These are phyloP conservation scores for Botrytis pseudocinerea DNA, from an alignment of 2,329 filamentous ascomycete genomes.

Conservation along the genomic window DNA sequence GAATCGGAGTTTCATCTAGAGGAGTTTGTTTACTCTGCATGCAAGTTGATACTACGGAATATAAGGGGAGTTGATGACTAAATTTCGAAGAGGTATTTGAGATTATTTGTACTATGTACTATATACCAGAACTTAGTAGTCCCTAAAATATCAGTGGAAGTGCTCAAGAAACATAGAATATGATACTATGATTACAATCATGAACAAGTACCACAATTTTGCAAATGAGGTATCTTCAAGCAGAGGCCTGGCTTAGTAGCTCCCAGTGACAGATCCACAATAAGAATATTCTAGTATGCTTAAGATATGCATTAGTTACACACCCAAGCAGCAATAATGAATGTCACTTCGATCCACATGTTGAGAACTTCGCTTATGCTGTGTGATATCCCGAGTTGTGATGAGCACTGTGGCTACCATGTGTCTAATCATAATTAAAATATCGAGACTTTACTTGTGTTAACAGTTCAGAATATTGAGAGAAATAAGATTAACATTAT, in stretches of 20 bases:
- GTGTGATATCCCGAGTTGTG: not conserved
- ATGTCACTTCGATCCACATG: not conserved
- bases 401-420: not conserved
- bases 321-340: not conserved
- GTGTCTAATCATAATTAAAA: not conserved
- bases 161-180: too few species aligned
- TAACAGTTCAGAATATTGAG: too few species aligned
- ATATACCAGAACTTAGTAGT: too few species aligned
- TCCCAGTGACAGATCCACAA: too few species aligned
- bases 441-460: too few species aligned
- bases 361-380: not conserved
- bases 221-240: too few species aligned
- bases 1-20: not conserved
- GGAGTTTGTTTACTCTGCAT: not conserved
- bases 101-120: not conserved
- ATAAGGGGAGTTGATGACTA: not conserved
- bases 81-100: not conserved
- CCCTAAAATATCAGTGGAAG: too few species aligned
- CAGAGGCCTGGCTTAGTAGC: too few species aligned
- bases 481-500: not conserved
- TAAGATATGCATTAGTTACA: not conserved
- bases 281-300: not conserved
- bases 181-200: too few species aligned
- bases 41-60: not conserved
- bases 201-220: too few species aligned